A percentile compares a stretch with the other conserved stretches of the same genome.
Conservation (phyloP, 805 yeast genomes). For the Diddensiella transvaalensis region DNA sequence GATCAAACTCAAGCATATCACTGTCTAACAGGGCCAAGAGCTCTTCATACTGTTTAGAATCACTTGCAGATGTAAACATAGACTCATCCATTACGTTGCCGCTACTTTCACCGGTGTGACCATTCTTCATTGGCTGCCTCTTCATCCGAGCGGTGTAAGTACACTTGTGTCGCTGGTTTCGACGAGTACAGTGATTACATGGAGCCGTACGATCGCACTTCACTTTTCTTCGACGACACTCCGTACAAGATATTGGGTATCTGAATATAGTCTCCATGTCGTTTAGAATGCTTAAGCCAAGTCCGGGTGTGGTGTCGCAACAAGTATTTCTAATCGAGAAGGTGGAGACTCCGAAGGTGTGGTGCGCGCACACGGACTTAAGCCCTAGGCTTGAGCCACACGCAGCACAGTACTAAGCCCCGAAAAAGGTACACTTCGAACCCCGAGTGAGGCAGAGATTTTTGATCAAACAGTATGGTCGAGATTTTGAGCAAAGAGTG, state of each 20-base stretch:
- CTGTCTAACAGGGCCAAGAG: not conserved
- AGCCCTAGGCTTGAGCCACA: too few relatives aligned
- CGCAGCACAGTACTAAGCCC: too few relatives aligned
- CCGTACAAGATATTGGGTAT: conserved; percentile 5
- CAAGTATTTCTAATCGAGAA: too few relatives aligned
- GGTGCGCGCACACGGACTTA: too few relatives aligned
- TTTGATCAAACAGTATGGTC: too few relatives aligned
- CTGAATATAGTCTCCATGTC: not conserved
- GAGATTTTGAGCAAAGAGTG: too few relatives aligned
- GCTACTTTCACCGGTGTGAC: not conserved
- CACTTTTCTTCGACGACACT: conserved; percentile 16
- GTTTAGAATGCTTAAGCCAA: too few relatives aligned
- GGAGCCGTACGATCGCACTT: conserved; percentile 4
- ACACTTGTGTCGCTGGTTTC: conserved; percentile 4
- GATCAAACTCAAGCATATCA: not conserved
- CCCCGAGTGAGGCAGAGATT: too few relatives aligned
- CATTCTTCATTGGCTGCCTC: not conserved
- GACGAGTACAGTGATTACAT: conserved; percentile 6
- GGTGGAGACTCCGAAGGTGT: too few relatives aligned
- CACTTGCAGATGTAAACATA: not conserved
- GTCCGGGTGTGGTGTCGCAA: too few relatives aligned
- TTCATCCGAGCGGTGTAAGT: not conserved
- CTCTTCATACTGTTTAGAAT: not conserved
- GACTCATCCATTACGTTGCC: not conserved
- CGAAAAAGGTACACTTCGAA: too few relatives aligned